Evolutionary conservation across 1,284 basidiomycete genomes (phyloP).

Genomic region (Marasmius oreades): DNA sequence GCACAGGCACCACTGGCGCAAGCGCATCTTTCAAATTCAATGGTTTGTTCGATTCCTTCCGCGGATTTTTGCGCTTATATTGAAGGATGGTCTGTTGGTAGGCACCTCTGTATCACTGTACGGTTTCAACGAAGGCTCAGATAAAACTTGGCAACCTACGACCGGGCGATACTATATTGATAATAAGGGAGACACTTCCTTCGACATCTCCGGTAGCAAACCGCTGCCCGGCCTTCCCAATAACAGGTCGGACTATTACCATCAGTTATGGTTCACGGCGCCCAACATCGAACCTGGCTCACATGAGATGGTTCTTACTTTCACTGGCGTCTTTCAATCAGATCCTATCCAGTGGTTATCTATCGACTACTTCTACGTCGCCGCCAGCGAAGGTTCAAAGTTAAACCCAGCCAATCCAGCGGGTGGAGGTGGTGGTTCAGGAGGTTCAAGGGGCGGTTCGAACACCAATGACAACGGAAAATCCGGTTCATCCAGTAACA

Average conservation of each 20-base stretch:
- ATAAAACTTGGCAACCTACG: neutral
- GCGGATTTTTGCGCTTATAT: too few species aligned
- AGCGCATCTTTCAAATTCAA: slow-evolving; percentile 1
- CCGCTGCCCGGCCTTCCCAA: neutral
- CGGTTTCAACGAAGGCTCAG: neutral
- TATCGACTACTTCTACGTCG: neutral
- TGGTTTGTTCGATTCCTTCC: neutral
- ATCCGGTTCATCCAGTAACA: neutral
- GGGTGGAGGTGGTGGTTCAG: neutral
- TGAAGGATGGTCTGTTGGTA: neutral
- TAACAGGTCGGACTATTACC: neutral
- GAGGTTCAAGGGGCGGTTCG: neutral
- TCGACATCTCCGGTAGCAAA: neutral
- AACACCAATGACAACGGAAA: neutral
- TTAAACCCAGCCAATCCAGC: neutral
- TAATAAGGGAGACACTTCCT: neutral
- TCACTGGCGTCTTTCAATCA: neutral
- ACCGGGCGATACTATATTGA: neutral
- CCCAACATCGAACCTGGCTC: neutral
- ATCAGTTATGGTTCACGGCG: neutral
- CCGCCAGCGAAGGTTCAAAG: neutral
- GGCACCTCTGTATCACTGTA: neutral
- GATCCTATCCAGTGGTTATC: neutral
- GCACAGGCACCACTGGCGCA: neutral
- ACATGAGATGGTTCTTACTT: slow-evolving; percentile 1